phyloP scores from a whole-genome alignment of 2,329 filamentous ascomycete species.

The Paraconiothyrium brasiliense region DNA sequence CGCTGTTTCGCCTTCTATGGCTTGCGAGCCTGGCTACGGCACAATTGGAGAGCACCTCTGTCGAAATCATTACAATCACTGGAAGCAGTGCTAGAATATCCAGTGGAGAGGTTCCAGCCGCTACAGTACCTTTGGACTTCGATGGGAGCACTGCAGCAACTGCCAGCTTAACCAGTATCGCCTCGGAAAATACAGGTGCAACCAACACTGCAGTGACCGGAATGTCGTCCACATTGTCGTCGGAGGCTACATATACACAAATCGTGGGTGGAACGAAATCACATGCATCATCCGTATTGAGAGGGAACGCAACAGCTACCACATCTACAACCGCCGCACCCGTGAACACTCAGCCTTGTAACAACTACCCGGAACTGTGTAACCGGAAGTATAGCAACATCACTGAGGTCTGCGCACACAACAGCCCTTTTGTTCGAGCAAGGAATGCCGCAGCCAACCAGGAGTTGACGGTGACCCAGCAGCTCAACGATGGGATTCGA shows the following conservation, averaged over 20 bases:
- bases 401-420: constrained; percentile 53
- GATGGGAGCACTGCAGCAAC: constrained; percentile 39
- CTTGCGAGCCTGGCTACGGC: constrained; percentile 35
- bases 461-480: constrained; percentile 46
- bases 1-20: constrained; percentile 32
- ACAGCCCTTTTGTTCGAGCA: constrained; percentile 47
- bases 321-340: constrained; percentile 40
- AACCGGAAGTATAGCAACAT: constrained; percentile 52
- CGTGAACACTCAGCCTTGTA: constrained; percentile 54
- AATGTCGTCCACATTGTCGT: constrained; percentile 24
- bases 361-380: constrained; percentile 53
- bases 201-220: constrained; percentile 36
- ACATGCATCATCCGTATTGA: constrained; percentile 18
- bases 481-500: constrained; percentile 53
- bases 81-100: constrained; percentile 28
- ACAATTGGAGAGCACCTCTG: constrained; percentile 31
- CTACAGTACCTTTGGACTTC: constrained; percentile 39
- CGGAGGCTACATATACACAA: constrained; percentile 34
- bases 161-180: constrained; percentile 15
- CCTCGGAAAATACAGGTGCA: constrained; percentile 26
- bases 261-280: constrained; percentile 31
- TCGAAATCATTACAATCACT: constrained; percentile 37
- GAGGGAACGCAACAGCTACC: constrained; percentile 36
- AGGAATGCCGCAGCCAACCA: constrained; percentile 51
- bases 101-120: constrained; percentile 30